These are phyloP conservation scores for Fusarium algeriense DNA, from an alignment of 2,329 filamentous ascomycete genomes.

Conservation along the genomic window DNA sequence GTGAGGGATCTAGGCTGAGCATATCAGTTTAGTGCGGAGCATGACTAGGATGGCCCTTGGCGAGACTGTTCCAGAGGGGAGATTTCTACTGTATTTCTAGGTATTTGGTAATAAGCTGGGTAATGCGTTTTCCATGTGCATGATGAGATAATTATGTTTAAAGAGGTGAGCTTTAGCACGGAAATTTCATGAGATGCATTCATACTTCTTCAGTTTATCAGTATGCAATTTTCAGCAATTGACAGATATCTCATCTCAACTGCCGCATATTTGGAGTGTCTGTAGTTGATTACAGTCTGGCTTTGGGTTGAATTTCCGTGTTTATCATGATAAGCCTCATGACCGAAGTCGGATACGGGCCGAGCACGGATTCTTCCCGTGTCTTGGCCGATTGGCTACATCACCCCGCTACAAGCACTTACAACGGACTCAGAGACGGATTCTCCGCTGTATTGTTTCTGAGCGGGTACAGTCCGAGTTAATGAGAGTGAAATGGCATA, in stretches of 20 bases:
- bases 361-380: conserved; percentile 10
- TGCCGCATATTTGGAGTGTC: not conserved
- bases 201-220: not conserved
- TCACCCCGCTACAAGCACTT: fast-evolving
- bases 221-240: no score
- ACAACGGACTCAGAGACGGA: not conserved
- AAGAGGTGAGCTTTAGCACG: fast-evolving
- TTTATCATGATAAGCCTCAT: not conserved
- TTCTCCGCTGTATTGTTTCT: not conserved
- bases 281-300: not conserved
- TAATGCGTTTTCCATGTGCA: fast-evolving
- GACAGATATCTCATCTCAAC: fast-evolving
- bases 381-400: fast-evolving
- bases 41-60: not conserved
- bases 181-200: not conserved
- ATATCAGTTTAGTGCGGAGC: not conserved
- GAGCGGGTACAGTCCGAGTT: no score
- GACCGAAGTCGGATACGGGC: not conserved
- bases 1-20: not conserved
- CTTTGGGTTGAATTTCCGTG: not conserved
- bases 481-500: not conserved
- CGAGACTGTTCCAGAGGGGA: not conserved
- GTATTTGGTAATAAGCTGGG: fast-evolving
- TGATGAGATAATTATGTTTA: no score
- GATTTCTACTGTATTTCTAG: not conserved